phyloP scores from a whole-genome alignment of 1,139 yeast species.

The Nakaseomyces sp. region DNA sequence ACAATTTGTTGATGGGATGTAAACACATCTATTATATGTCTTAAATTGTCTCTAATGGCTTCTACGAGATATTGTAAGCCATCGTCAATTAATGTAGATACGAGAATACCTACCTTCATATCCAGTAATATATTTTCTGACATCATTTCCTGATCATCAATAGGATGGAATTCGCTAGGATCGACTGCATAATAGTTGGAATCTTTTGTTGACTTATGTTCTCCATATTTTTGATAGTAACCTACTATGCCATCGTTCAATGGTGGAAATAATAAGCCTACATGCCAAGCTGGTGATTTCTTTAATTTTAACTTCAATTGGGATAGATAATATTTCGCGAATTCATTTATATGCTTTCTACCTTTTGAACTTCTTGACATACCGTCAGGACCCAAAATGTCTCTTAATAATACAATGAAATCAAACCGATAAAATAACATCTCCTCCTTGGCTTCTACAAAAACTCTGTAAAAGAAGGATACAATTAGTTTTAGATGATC shows the following conservation, averaged over 20 bases:
- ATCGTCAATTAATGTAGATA: conserved; percentile 29
- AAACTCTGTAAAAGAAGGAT: conserved; percentile 62
- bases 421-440: conserved; percentile 64
- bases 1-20: conserved; percentile 12
- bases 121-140: conserved; percentile 20
- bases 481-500: conserved; percentile 57
- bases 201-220: conserved; percentile 12
- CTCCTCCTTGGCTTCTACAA: conserved; percentile 55
- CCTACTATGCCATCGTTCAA: conserved; percentile 39
- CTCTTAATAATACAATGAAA: conserved; percentile 50
- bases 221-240: conserved; percentile 45
- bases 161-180: conserved; percentile 21
- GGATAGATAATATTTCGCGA: conserved; percentile 59
- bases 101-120: conserved; percentile 26
- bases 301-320: conserved; percentile 45
- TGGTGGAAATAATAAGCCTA: conserved; percentile 64
- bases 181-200: conserved; percentile 14
- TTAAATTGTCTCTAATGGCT: conserved; percentile 16
- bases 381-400: conserved; percentile 36
- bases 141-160: conserved; percentile 21
- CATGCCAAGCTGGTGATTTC: conserved; percentile 47
- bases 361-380: conserved; percentile 31
- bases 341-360: conserved; percentile 54
- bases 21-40: conserved; percentile 13
- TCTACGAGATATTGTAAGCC: conserved; percentile 22